These are phyloP conservation scores for Casuarina equisetifolia DNA, from an alignment of 306 rosid species.

Conservation along the genomic window DNA sequence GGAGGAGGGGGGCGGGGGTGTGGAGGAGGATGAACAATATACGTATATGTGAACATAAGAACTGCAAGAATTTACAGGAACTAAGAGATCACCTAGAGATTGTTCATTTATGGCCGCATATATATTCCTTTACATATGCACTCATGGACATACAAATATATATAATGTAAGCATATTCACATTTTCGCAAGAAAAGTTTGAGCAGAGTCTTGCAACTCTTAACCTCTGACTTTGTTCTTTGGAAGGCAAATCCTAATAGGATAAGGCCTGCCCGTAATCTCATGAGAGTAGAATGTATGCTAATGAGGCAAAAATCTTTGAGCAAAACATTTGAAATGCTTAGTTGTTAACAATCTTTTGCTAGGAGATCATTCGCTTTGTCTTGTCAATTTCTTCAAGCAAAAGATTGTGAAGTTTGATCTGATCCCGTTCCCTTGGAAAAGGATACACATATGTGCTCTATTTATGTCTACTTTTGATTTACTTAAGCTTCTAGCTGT, in stretches of 20 bases:
- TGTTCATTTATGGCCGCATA: background rate
- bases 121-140: too few species aligned
- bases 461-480: background rate
- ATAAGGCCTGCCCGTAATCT: too few species aligned
- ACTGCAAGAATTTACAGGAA: background rate
- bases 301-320: too few species aligned
- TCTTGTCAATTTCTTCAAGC: background rate
- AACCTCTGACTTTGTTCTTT: background rate
- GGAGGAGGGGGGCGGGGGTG: too few species aligned
- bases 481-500: background rate
- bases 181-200: too few species aligned
- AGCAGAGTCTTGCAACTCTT: background rate
- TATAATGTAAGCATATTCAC: too few species aligned
- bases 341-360: background rate
- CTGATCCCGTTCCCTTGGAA: too few species aligned
- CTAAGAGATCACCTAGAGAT: background rate
- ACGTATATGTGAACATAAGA: background rate
- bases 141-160: too few species aligned
- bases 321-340: background rate
- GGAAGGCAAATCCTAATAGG: background rate
- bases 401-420: background rate
- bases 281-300: too few species aligned
- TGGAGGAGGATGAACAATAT: too few species aligned
- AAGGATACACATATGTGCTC: background rate
- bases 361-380: background rate